Base-by-base conservation (phyloP, 768 basidiomycete species). In the Leccinum ochraceum region DNA sequence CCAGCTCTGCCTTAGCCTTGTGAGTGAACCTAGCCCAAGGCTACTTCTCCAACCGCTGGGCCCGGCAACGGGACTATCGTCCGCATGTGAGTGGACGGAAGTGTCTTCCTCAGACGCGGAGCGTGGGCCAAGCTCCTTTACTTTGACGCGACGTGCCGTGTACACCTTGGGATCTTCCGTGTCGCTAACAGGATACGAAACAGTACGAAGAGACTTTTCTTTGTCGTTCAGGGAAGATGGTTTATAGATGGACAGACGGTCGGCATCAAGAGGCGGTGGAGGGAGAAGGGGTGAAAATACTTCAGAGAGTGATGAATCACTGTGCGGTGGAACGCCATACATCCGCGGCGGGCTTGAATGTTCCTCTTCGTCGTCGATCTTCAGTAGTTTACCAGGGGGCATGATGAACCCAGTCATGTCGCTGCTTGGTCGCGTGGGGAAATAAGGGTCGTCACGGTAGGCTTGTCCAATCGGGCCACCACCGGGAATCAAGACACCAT, bases 1-100 rank as follows among this genome's bases (percentile, higher is more conserved):
- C 87, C 88, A 89, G 63, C 85, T 87, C 60, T 79, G 62, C 37
- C 86, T 78, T 17, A 87, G 64, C 57, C 76, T 78, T 3, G 81
- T 79, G 3, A 86, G 71, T 0, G 81, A 80, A 28, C 80, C 72
- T 4, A 87, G 71, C 1, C 85, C 83, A 3, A 86, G 73, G 49
- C 72, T 72, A 13, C 58, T 52, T 58, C 69, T 68, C 76, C 75
- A 76, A 48, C 68, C 50, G 30, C 74, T 69, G 5, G 73, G 73
- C n/a, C 71, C 76, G 11, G 73, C 54, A 34, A 62, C 53, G 32
- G 67, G 65, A 6, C 62, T 46, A 6, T 67, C 57, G 9, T 72
- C 71, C 14, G 58, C 26, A 46, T 51, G 58, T 5, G 37, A 34
- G 32, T 54, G 39, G 4, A 62, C 56, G 13, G 67, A 56, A 5